Percentiles rank a stretch among this genome's conserved stretches.
These are phyloP conservation scores for Scheffersomyces cryptocercus DNA, from an alignment of 1,139 yeast species.

Conservation along the genomic window DNA sequence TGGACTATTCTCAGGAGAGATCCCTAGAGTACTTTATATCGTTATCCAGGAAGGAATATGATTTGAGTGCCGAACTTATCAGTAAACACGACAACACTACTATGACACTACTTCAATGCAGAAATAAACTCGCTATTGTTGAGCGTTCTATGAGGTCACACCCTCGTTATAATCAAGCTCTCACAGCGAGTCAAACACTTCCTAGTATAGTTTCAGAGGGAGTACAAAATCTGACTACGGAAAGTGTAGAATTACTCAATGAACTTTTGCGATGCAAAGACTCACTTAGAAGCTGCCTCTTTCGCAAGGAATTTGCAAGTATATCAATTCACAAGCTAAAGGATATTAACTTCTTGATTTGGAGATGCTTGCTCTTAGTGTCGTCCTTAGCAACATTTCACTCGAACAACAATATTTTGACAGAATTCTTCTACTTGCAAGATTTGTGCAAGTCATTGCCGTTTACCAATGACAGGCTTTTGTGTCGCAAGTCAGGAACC, in stretches of 20 bases:
- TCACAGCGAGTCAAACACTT: constrained; percentile 3
- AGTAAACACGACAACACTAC: too few species aligned
- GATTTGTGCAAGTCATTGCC: constrained; percentile 36
- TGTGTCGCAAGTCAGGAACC: constrained; percentile 14
- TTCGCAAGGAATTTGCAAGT: constrained; percentile 4
- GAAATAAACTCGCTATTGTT: too few species aligned
- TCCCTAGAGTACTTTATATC: not conserved
- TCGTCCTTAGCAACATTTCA: constrained; percentile 26
- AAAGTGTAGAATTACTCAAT: constrained; percentile 13
- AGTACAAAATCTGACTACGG: constrained; percentile 4
- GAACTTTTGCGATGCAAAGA: constrained; percentile 20
- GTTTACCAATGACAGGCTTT: constrained; percentile 29
- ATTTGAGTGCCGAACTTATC: too few species aligned
- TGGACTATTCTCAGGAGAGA: not conserved
- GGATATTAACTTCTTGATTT: constrained; percentile 18
- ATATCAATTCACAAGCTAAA: constrained; percentile 20
- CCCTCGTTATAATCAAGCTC: not conserved
- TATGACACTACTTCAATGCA: too few species aligned
- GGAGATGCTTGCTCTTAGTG: constrained; percentile 25
- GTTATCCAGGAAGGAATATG: not conserved
- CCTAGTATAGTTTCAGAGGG: constrained; percentile 12
- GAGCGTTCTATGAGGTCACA: not conserved
- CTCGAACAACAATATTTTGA: constrained; percentile 19
- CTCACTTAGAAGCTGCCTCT: constrained; percentile 11
- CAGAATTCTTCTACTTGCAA: constrained; percentile 30